These are phyloP conservation scores for Rhodotorula mucilaginosa DNA, from an alignment of 1,284 basidiomycete genomes.

Conservation along the genomic window DNA sequence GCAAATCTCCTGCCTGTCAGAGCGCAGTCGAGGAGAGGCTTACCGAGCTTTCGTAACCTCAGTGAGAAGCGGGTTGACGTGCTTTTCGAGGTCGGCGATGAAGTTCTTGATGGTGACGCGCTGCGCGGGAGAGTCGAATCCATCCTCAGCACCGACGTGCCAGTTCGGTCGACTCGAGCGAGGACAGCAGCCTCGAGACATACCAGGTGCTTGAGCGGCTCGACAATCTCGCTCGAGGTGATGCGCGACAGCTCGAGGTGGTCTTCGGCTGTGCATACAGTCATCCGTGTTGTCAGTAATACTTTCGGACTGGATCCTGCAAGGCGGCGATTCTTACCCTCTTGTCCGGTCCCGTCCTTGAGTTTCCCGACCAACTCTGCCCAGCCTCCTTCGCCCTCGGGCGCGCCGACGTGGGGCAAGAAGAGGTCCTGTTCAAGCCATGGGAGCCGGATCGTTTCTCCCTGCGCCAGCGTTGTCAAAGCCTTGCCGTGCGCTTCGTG, in stretches of 20 bases:
- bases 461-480: neutral
- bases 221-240: conserved; percentile 13
- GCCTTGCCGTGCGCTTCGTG: neutral
- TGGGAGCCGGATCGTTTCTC: neutral
- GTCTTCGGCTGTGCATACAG: conserved; percentile 8
- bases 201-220: conserved; percentile 31
- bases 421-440: conserved; percentile 11
- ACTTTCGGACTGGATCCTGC: neutral
- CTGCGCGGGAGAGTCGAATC: neutral
- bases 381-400: neutral
- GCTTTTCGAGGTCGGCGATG: conserved; percentile 28
- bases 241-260: conserved; percentile 14
- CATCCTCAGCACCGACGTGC: neutral
- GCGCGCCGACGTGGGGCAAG: neutral
- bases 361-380: conserved; percentile 2
- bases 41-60: conserved; percentile 28
- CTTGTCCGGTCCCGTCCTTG: neutral
- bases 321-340: neutral
- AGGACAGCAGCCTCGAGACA: neutral
- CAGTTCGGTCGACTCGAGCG: neutral
- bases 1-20: too few relatives aligned
- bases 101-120: conserved; percentile 23
- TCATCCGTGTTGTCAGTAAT: neutral
- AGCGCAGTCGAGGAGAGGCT: neutral
- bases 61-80: conserved; percentile 14